These are phyloP conservation scores for Cystobasidium pallidum DNA, from an alignment of 1,284 basidiomycete species.

Conservation along the genomic window DNA sequence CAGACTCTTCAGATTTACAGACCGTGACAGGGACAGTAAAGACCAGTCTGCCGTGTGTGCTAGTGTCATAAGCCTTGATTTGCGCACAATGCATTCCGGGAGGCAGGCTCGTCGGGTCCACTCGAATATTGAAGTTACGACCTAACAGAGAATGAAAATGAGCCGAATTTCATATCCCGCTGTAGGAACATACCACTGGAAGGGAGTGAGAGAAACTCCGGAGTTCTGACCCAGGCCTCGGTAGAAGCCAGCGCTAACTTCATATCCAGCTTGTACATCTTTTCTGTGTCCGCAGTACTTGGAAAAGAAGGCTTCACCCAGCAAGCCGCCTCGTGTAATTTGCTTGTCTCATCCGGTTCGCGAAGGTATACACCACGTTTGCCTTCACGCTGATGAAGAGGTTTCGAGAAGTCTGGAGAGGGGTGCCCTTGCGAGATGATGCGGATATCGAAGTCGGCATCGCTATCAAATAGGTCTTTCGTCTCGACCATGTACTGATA, in stretches of 20 bases:
- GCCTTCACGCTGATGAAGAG: slow-evolving; percentile 39
- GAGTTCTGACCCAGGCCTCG: slow-evolving; percentile 54
- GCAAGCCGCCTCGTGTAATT: slow-evolving; percentile 53
- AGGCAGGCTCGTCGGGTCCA: slow-evolving; percentile 54
- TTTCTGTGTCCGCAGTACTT: slow-evolving; percentile 52
- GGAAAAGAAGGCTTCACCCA: slow-evolving; percentile 55
- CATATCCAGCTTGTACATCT: slow-evolving; percentile 54
- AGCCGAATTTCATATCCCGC: not conserved
- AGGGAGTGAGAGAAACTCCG: slow-evolving; percentile 54
- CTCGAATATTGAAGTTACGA: slow-evolving; percentile 55
- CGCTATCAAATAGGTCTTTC: slow-evolving; percentile 53
- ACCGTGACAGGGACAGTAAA: slow-evolving; percentile 56
- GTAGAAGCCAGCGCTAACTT: slow-evolving; percentile 51
- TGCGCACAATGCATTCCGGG: slow-evolving; percentile 55
- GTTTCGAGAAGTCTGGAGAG: slow-evolving; percentile 31
- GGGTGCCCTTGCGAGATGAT: slow-evolving; percentile 55
- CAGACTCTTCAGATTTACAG: slow-evolving; percentile 54
- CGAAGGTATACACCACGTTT: slow-evolving; percentile 57
- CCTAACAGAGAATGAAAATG: slow-evolving; percentile 42
- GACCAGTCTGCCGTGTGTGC: slow-evolving; percentile 52
- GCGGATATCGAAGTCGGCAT: slow-evolving; percentile 54
- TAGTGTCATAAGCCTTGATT: slow-evolving; percentile 54
- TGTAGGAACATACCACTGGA: slow-evolving; percentile 46
- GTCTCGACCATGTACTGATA: slow-evolving; percentile 55
- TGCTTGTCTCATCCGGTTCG: slow-evolving; percentile 52